phyloP scores from a whole-genome alignment of 805 yeast species.

The Kuraishia floccosa region DNA sequence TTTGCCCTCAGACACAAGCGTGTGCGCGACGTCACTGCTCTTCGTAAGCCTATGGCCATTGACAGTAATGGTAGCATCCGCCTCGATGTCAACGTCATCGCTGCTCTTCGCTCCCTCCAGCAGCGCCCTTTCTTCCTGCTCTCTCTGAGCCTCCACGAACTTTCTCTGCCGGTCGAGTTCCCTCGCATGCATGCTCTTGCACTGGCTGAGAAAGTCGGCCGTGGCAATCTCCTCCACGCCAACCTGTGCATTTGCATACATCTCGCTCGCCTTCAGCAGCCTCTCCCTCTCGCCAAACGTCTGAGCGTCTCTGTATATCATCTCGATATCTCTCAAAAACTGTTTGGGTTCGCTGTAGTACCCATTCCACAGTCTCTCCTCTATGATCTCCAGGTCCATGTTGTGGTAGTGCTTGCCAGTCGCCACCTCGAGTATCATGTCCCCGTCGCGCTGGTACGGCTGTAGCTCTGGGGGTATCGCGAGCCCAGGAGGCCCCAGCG shows the following conservation, averaged over 20 bases:
- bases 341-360: constrained; percentile 88
- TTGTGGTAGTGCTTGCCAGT: constrained; percentile 69
- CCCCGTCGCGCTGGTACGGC: constrained; percentile 41
- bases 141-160: constrained; percentile 13
- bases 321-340: constrained; percentile 71
- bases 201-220: constrained; percentile 55
- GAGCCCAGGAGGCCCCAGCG: constrained; percentile 19
- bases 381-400: constrained; percentile 90
- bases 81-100: neutral
- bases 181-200: constrained; percentile 60
- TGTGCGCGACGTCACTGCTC: neutral
- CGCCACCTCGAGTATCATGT: constrained; percentile 70
- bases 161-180: constrained; percentile 44
- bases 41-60: neutral
- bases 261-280: constrained; percentile 73
- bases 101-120: neutral
- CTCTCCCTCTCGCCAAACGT: constrained; percentile 78
- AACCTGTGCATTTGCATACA: constrained; percentile 94
- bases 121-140: neutral
- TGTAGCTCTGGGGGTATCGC: constrained; percentile 5
- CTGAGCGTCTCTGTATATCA: constrained; percentile 71
- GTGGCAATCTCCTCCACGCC: constrained; percentile 77
- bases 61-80: neutral
- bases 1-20: neutral
- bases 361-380: constrained; percentile 96